Evolutionary conservation across 441 rosid species (phyloP).

Genomic region (Aquilaria agallochum): DNA sequence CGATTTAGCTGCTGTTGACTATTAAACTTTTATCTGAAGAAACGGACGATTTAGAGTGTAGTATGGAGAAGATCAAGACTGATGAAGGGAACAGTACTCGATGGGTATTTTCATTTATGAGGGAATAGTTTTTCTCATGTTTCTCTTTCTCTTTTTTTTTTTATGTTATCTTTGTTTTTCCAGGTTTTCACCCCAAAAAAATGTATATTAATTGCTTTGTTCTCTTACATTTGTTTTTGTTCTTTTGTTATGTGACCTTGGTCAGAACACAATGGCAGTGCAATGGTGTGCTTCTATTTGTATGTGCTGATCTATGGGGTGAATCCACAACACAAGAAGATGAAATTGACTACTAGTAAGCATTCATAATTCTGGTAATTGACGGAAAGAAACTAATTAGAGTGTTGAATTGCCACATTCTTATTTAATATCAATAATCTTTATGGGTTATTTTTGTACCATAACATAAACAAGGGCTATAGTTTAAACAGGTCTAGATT

Average conservation of each 20-base stretch:
- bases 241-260: not conserved
- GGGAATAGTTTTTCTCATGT: too few species aligned
- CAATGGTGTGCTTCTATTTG: constrained; percentile 73
- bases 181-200: too few species aligned
- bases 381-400: constrained; percentile 2
- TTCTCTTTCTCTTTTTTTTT: too few species aligned
- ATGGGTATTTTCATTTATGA: too few species aligned
- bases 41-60: too few species aligned
- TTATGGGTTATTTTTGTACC: not conserved
- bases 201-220: too few species aligned
- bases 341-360: constrained; percentile 37
- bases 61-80: too few species aligned
- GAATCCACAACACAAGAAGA: constrained; percentile 91
- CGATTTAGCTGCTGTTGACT: too few species aligned
- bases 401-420: constrained; percentile 13
- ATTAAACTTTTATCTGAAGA: too few species aligned
- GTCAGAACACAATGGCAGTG: constrained; percentile 40
- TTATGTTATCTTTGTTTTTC: too few species aligned
- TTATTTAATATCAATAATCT: constrained; percentile 2
- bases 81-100: too few species aligned
- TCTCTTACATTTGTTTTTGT: too few species aligned
- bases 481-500: not conserved
- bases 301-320: constrained; percentile 86
- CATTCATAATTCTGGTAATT: constrained; percentile 15
- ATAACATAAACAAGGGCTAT: not conserved